phyloP scores from a whole-genome alignment of 495 filamentous ascomycete species.

The Penicillium coprophilum region DNA sequence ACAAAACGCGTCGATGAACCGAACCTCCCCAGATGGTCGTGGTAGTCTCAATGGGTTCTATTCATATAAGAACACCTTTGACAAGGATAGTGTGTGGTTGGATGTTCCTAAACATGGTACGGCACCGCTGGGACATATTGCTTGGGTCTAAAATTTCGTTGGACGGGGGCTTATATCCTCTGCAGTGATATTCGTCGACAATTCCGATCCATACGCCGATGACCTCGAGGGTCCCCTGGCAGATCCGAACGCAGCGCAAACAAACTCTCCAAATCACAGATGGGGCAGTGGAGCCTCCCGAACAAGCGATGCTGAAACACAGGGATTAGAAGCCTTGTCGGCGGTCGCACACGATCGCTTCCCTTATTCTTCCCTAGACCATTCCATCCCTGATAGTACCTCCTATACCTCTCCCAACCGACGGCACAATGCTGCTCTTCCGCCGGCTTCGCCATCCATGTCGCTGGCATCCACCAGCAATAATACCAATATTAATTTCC shows the following conservation, averaged over 20 bases:
- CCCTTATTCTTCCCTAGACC: slow-evolving; percentile 33
- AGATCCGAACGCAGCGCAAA: slow-evolving; percentile 34
- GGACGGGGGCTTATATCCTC: slow-evolving; percentile 11
- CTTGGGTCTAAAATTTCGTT: not conserved
- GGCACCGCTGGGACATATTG: slow-evolving; percentile 3
- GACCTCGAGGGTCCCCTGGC: slow-evolving; percentile 43
- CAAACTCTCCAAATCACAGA: slow-evolving; percentile 33
- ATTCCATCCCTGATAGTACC: slow-evolving; percentile 33
- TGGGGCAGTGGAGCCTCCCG: slow-evolving; percentile 29
- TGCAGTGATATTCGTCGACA: slow-evolving; percentile 63
- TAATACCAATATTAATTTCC: slow-evolving; percentile 55
- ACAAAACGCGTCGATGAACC: slow-evolving; percentile 72
- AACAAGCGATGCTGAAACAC: slow-evolving; percentile 41
- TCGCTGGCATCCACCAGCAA: slow-evolving; percentile 39
- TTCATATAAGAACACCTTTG: slow-evolving; percentile 68
- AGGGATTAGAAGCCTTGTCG: slow-evolving; percentile 58
- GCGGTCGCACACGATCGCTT: slow-evolving; percentile 55
- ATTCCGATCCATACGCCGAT: slow-evolving; percentile 61
- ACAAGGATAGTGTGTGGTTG: slow-evolving; percentile 60
- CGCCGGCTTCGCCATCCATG: slow-evolving; percentile 39
- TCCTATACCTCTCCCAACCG: slow-evolving; percentile 40
- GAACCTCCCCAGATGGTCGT: slow-evolving; percentile 41
- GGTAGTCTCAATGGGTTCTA: slow-evolving; percentile 62
- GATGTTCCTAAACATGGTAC: slow-evolving; percentile 60
- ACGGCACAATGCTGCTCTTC: slow-evolving; percentile 30